Evolutionary conservation across 1,139 yeast genomes (phyloP).

Genomic region (Zygosaccharomyces sapae): DNA sequence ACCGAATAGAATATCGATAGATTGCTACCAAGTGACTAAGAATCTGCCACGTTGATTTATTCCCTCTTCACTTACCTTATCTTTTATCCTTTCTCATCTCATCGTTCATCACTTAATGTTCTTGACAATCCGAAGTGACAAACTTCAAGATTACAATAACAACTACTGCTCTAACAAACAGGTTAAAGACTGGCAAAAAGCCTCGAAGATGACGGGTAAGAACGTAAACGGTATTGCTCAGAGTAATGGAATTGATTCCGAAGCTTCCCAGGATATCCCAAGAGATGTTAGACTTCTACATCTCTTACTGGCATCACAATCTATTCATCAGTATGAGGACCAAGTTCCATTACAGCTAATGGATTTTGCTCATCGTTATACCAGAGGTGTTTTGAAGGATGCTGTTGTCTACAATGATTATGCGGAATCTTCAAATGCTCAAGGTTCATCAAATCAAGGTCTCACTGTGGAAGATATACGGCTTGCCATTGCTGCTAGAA

Average conservation of each 20-base stretch:
- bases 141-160: not conserved
- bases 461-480: slow-evolving; percentile 84
- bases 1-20: too few relatives aligned
- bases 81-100: too few relatives aligned
- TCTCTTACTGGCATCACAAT: slow-evolving; percentile 87
- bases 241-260: not conserved
- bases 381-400: slow-evolving; percentile 80
- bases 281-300: slow-evolving; percentile 89
- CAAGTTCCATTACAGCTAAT: slow-evolving; percentile 91
- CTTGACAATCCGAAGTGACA: not conserved
- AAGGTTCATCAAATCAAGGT: slow-evolving; percentile 32
- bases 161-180: not conserved
- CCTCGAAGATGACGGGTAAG: slow-evolving; percentile 3
- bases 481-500: slow-evolving; percentile 87
- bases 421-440: slow-evolving; percentile 25
- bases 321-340: slow-evolving; percentile 87
- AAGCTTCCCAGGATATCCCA: slow-evolving; percentile 46
- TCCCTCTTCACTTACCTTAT: too few relatives aligned
- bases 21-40: too few relatives aligned
- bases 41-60: too few relatives aligned
- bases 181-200: not conserved
- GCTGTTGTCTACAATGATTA: slow-evolving; percentile 88
- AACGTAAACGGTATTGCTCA: slow-evolving; percentile 2
- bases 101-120: too few relatives aligned
- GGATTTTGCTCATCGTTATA: slow-evolving; percentile 92